Conservation (phyloP, 768 basidiomycete species). For the Suillus bovinus region DNA sequence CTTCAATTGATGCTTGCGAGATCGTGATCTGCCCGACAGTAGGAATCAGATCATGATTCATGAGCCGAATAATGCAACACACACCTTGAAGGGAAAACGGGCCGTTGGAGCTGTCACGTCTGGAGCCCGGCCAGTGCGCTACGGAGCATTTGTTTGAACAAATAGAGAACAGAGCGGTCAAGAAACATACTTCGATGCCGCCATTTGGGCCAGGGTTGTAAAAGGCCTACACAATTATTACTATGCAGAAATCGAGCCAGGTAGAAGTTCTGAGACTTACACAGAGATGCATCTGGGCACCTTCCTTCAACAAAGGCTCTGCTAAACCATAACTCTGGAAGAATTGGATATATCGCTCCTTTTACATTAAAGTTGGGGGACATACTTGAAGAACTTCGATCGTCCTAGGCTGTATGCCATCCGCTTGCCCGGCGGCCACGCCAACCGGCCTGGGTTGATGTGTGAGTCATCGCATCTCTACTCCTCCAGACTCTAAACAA, state of each 20-base stretch:
- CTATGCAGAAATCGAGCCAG: not conserved
- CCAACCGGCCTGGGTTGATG: slow-evolving; percentile 34
- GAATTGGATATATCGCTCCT: not conserved
- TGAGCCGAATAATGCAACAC: not conserved
- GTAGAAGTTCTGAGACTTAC: slow-evolving; percentile 40
- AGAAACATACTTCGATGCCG: slow-evolving; percentile 54
- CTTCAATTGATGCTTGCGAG: slow-evolving; percentile 44
- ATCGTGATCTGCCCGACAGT: slow-evolving; percentile 32
- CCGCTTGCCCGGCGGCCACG: slow-evolving; percentile 51
- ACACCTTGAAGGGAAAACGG: slow-evolving; percentile 71
- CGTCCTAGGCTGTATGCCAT: slow-evolving; percentile 56
- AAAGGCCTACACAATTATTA: slow-evolving; percentile 51
- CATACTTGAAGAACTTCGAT: slow-evolving; percentile 53
- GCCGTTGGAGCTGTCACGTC: slow-evolving; percentile 64
- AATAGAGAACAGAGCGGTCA: not conserved
- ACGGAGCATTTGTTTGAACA: slow-evolving; percentile 4
- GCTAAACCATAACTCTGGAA: slow-evolving; percentile 75
- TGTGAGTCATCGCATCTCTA: not conserved
- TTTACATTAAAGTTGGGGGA: not conserved
- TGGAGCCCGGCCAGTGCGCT: slow-evolving; percentile 64
- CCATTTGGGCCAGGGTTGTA: slow-evolving; percentile 66
- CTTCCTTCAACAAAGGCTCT: slow-evolving; percentile 60
- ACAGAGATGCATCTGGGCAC: slow-evolving; percentile 67
- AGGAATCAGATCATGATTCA: not conserved
- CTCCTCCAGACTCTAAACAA: not conserved